Evolutionary conservation across 2,329 filamentous ascomycete species (phyloP), one percentile per base, ranked within the genome.

Genomic region (Xylariales sp.): DNA sequence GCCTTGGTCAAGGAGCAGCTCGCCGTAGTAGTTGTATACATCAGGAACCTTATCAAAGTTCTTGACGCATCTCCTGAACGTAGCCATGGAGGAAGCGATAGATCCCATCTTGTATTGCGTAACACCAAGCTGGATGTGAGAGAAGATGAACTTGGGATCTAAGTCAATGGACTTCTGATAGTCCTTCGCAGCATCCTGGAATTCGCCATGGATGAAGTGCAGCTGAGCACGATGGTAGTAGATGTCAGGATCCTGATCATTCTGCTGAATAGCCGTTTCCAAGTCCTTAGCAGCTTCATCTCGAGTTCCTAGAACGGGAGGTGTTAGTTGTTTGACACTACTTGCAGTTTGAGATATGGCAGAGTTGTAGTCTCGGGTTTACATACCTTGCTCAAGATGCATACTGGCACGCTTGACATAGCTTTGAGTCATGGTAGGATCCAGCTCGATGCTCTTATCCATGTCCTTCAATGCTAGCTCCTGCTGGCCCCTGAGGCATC

Each of bases 51-150:
- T 87, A 57, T 89, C 86, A 59, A 98, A 98, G 69, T 95, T 96
- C 83, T 97, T 98, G 64, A 96, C 90, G 65, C 89, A 95, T 47
- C 90, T 79, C 53, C 91, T 81, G 82, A 98, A 97, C 5, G 93
- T 98, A 24, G 93, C 91, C 89, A 97, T 97, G 32, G 90, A 95
- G 7, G 90, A 96, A 6, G 93, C 93, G 41, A 98, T 86, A 20
- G 88, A 95, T 51, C 93, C 93, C 85, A 97, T 94, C 82, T 98
- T 98, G 75, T 98, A 98, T 67, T 98, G 93, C 34, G 93, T 98
- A 37, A 98, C 93, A 62, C 93, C 93, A 29, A 98, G 86, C 67
- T 98, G 93, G 56, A 98, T 98, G 69, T 98, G 93, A 6, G 91
- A 97, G 77, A 95, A 98, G 70, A 98, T 98, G 66, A 98, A 98